Base-by-base conservation (phyloP, 768 basidiomycete genomes). In the Boletus fagicola region DNA sequence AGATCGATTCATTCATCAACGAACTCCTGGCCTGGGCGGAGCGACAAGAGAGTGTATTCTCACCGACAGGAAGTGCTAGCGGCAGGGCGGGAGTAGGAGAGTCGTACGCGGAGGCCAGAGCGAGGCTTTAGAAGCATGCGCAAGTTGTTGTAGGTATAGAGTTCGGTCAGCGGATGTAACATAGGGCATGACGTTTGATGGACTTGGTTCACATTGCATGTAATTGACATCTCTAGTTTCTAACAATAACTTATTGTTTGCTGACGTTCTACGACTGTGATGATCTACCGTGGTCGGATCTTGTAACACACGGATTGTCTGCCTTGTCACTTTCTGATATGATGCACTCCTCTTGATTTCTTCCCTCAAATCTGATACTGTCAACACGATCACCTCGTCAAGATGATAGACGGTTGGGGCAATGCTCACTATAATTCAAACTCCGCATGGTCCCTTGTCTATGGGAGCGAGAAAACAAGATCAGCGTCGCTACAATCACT, bases 41-140 rank as follows among this genome's bases (percentile, higher is more conserved):
- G 26, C 53, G n/a, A 45, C 58, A 57, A 26, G 24, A 30, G 13
- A 13, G 11, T 3, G 33, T 18, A 1, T 35, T 46, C 2, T 18
- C 47, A 38, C 30, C 18, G 4, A 12, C 28, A 3, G 11, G 30
- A 30, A 49, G 2, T 28, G 22, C 1, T 2, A 20, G 24, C 44
- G 24, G 9, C n/a, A 43, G 44, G 3, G 24, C 13, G 2, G 35
- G 40, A 20, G 18, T 10, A 9, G 28, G 18, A 2, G 16, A n/a
- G 43, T 43, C 24, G 45, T 47, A 5, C 18, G 11, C 24, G 35
- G 48, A 54, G 44, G 53, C 35, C 39, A 57, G 40, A 48, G 48
- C 64, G 47, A 59, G 61, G 49, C 64, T 66, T 40, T 65, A 65
- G 49, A 5, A 44, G 42, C 10, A 18, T 24, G 18, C 10, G n/a